A percentile compares a stretch with the other conserved stretches of the same genome.
These are phyloP conservation scores for Hypoxylon sp. DNA, from an alignment of 2,329 filamentous ascomycete species.

Conservation along the genomic window DNA sequence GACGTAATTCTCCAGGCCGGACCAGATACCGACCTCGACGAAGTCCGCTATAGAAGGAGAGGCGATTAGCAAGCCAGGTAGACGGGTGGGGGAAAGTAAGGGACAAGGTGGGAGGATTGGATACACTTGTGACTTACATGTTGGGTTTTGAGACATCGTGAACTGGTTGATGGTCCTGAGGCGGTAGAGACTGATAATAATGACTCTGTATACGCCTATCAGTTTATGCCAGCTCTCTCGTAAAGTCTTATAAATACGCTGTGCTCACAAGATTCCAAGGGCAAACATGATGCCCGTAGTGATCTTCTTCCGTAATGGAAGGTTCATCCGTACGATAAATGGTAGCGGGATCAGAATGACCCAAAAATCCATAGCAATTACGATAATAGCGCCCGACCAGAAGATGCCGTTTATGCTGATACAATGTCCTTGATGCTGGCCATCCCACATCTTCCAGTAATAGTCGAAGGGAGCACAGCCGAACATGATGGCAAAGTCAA, in stretches of 20 bases:
- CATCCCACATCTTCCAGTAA: not conserved
- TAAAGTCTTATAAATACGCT: not conserved
- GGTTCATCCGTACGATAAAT: not conserved
- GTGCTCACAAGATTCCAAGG: not conserved
- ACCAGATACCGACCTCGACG: not conserved
- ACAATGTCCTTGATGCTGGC: not conserved
- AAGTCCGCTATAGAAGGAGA: not conserved
- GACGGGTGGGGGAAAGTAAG: not conserved
- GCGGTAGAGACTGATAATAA: not conserved
- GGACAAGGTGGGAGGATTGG: not conserved
- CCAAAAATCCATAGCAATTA: not conserved
- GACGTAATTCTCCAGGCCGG: not conserved
- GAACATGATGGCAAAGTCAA: not conserved
- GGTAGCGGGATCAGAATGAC: not conserved
- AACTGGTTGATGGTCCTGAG: not conserved
- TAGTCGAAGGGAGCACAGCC: not conserved
- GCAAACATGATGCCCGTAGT: not conserved
- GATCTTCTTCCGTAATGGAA: not conserved
- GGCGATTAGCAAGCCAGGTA: not conserved
- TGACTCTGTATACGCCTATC: not conserved
- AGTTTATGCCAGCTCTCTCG: not conserved
- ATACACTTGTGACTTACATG: not conserved
- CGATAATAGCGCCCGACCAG: slow-evolving; percentile 1
- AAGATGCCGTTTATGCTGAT: not conserved
- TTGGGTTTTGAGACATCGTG: not conserved